These are phyloP conservation scores for Macrophomina pseudophaseolina DNA, from an alignment of 2,329 filamentous ascomycete genomes.

Conservation along the genomic window DNA sequence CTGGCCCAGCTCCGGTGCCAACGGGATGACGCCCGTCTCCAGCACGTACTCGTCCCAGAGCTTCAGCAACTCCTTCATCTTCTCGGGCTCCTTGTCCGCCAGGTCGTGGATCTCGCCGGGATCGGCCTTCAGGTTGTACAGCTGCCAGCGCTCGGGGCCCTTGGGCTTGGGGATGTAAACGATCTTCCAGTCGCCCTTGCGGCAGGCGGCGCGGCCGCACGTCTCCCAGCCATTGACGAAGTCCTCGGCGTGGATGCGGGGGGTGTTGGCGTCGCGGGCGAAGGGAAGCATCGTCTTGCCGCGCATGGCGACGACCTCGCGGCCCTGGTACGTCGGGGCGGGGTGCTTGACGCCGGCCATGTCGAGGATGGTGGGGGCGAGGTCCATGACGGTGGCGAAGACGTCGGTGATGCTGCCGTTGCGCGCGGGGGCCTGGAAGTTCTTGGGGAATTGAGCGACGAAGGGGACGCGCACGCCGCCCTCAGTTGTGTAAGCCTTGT, in stretches of 20 bases:
- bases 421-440: constrained; percentile 27
- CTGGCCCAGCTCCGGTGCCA: constrained; percentile 62
- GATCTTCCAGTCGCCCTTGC: constrained; percentile 63
- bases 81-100: constrained; percentile 46
- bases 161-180: constrained; percentile 63
- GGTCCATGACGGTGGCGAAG: constrained; percentile 55
- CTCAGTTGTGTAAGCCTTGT: constrained; percentile 54
- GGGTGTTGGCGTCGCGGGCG: constrained; percentile 39
- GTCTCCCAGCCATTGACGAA: constrained; percentile 64
- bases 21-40: constrained; percentile 64
- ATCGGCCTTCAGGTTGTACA: constrained; percentile 60
- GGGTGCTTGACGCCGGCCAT: constrained; percentile 59
- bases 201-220: constrained; percentile 59
- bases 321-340: constrained; percentile 57
- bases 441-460: constrained; percentile 45
- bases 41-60: constrained; percentile 64
- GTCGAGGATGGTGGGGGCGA: constrained; percentile 51
- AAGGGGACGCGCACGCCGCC: constrained; percentile 61
- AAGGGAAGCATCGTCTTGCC: constrained; percentile 55
- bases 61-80: constrained; percentile 55
- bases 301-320: constrained; percentile 58
- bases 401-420: constrained; percentile 52
- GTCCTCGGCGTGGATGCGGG: constrained; percentile 56
- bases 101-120: constrained; percentile 58
- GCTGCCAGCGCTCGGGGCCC: constrained; percentile 61